A percentile compares a stretch with the other conserved stretches of the same genome.
Evolutionary conservation across 163 green algal genomes (phyloP).

Genomic region (Dunaliella salina): DNA sequence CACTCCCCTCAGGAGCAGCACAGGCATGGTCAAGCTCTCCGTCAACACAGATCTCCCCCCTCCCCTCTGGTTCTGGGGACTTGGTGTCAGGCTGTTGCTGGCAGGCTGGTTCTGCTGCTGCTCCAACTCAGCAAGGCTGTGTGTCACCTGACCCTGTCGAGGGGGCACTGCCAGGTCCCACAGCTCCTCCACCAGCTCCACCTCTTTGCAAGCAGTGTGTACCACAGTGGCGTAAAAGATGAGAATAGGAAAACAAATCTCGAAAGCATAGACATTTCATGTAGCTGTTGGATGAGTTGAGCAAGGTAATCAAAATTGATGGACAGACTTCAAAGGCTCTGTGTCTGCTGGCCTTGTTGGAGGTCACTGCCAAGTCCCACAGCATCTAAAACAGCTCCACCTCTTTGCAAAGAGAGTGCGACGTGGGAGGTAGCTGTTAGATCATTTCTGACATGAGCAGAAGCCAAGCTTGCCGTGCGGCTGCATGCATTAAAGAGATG

Average conservation of each 20-base stretch:
- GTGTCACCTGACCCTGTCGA: neutral
- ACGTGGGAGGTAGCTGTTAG: too few relatives aligned
- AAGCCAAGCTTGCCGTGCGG: too few relatives aligned
- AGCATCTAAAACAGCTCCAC: neutral
- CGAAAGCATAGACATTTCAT: too few relatives aligned
- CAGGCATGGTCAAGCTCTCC: neutral
- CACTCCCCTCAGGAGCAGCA: conserved; percentile 3
- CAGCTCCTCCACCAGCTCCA: neutral
- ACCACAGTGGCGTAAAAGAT: too few relatives aligned
- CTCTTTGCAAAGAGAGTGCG: neutral
- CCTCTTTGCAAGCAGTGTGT: neutral
- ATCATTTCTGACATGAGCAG: too few relatives aligned
- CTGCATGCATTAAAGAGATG: too few relatives aligned
- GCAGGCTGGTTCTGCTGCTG: neutral
- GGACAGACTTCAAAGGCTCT: too few relatives aligned
- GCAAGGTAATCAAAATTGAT: too few relatives aligned
- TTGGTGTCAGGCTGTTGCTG: neutral
- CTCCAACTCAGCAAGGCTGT: neutral
- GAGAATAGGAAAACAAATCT: too few relatives aligned
- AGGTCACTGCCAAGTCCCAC: neutral
- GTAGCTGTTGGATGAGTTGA: too few relatives aligned
- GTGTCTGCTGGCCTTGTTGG: neutral
- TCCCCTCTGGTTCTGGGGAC: too few relatives aligned
- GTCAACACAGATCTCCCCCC: neutral
- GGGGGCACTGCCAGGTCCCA: neutral